Evolutionary conservation across 1,139 yeast genomes (phyloP).

Genomic region (Sugiyamaella pinicola): DNA sequence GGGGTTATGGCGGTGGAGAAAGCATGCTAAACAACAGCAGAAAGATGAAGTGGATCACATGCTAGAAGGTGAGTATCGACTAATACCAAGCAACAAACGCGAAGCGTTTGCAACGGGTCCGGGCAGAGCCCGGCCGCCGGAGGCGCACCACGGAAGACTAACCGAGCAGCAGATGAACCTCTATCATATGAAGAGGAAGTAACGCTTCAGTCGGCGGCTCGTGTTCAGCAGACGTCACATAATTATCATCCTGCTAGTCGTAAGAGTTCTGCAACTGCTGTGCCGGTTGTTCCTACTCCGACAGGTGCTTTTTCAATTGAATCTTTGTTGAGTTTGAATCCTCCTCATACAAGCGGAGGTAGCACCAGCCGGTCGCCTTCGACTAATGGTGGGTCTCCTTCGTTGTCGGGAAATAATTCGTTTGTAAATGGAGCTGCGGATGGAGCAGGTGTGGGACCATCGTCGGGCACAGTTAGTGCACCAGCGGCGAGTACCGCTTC

Average conservation of each 20-base stretch:
- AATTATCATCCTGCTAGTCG: slow-evolving; percentile 25
- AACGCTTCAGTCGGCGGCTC: slow-evolving; percentile 31
- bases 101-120: too few relatives aligned
- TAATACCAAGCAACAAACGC: neutral
- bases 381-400: slow-evolving; percentile 3
- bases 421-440: neutral
- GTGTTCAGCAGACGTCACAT: slow-evolving; percentile 26
- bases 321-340: slow-evolving; percentile 21
- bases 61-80: slow-evolving; percentile 18
- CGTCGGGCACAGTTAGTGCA: too few relatives aligned
- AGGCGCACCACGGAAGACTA: neutral
- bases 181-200: slow-evolving; percentile 33
- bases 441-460: neutral
- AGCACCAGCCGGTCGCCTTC: slow-evolving; percentile 13
- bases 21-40: slow-evolving; percentile 14
- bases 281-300: slow-evolving; percentile 25
- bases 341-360: slow-evolving; percentile 10
- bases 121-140: too few relatives aligned
- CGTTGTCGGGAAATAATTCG: slow-evolving; percentile 4
- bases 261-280: slow-evolving; percentile 15
- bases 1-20: slow-evolving; percentile 19
- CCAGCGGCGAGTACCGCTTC: slow-evolving; percentile 11
- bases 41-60: slow-evolving; percentile 18
- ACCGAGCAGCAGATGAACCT: slow-evolving; percentile 28
- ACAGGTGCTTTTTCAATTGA: slow-evolving; percentile 28